Evolutionary conservation across 2,329 filamentous ascomycete species (phyloP), one percentile per base, ranked within the genome.

Genomic region (Epichloe elymi): DNA sequence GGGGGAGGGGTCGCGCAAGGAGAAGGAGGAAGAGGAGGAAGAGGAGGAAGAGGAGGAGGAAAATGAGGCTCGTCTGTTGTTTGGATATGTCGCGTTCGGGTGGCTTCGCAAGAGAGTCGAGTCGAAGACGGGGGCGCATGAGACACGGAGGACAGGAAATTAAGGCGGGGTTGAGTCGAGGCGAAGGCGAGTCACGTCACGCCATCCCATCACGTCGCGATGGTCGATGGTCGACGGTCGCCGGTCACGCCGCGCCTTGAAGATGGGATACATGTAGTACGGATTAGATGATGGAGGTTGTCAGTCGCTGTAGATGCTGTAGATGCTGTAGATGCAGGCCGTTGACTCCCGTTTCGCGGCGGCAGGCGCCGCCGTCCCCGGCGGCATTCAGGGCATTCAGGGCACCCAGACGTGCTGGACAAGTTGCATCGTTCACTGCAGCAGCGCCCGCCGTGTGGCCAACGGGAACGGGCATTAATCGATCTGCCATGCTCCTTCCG

Each of bases 151-250:
- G 39, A 20, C 17, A 20, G 37, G 38, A 38, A 42, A 40, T 39
- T 19, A 41, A 4, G 37, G 23, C 38, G 17, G 46, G 23, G 38
- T 41, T 17, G 37, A 17, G 44, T 19, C 44, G 23, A 49, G 46
- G 11, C 38, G 38, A 42, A 46, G 35, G 41, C 20, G 41, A 43
- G 23, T 43, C 41, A 43, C 14, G 30, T 46, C 44, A 37, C 44
- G 33, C 41, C 46, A 49, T 48, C 39, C 41, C 46, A 49, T 48
- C 39, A 47, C 46, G 46, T 23, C 23, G 5, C 33, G 30, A 30
- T 30, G 19, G 19, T 26, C 23, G 23, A 2, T 26, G 23, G 23
- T 30, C 41, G 12, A 2, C 3, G 7, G 26, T 11, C 42, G 19
- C 6, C 4, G 8, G 15, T 30, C 42, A 19, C 19, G 19, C 19